phyloP scores from a whole-genome alignment of 495 filamentous ascomycete species.

The Aspergillus taichungensis region DNA sequence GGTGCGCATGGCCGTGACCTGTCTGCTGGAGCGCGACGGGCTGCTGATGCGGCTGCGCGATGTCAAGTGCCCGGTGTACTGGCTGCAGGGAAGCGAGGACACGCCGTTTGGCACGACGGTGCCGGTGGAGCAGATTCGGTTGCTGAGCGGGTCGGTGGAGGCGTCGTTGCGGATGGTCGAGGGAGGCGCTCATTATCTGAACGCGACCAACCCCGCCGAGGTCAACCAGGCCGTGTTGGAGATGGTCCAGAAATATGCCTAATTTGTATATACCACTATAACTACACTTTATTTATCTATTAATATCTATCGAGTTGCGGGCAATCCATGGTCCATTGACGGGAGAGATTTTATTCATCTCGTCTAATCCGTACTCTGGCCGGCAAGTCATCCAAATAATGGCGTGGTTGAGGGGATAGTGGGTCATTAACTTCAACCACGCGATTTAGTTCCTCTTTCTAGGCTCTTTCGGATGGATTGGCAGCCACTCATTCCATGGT shows the following conservation, averaged over 20 bases:
- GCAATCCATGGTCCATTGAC: too few relatives aligned
- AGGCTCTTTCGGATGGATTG: too few relatives aligned
- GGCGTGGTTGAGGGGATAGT: too few relatives aligned
- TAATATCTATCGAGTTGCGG: too few relatives aligned
- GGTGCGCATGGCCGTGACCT: slow-evolving; percentile 48
- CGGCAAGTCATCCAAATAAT: too few relatives aligned
- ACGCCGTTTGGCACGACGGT: slow-evolving; percentile 38
- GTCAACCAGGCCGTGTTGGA: slow-evolving; percentile 43
- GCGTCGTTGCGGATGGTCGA: slow-evolving; percentile 42
- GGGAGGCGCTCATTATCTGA: slow-evolving; percentile 51
- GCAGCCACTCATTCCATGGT: too few relatives aligned
- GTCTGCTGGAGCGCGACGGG: slow-evolving; percentile 50
- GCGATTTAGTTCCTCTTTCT: too few relatives aligned
- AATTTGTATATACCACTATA: too few relatives aligned
- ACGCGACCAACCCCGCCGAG: slow-evolving; percentile 47
- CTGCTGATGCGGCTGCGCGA: slow-evolving; percentile 45
- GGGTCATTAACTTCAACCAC: too few relatives aligned
- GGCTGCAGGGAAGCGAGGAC: slow-evolving; percentile 56
- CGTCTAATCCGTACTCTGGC: too few relatives aligned
- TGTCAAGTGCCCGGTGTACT: slow-evolving; percentile 53
- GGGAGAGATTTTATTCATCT: too few relatives aligned
- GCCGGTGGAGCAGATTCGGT: slow-evolving; percentile 47
- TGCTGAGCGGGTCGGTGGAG: slow-evolving; percentile 46
- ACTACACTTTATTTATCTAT: too few relatives aligned
- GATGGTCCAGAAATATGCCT: slow-evolving; percentile 23